Evolutionary conservation across 805 yeast species (phyloP).

Genomic region (Brettanomyces bruxellensis): DNA sequence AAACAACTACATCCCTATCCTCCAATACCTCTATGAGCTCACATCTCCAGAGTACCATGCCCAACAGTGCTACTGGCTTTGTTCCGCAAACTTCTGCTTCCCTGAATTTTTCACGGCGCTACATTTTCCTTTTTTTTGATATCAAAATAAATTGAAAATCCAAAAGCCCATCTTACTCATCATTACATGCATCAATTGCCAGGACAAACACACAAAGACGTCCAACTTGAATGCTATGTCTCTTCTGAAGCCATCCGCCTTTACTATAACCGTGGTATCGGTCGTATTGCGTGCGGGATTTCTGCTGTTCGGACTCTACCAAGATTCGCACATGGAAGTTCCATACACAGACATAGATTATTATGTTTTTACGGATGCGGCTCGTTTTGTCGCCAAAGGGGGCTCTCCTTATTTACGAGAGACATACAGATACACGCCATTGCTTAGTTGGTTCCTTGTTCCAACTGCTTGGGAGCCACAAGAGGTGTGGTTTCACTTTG

Average conservation of each 20-base stretch:
- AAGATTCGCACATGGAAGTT: constrained; percentile 69
- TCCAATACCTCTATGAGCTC: too few species aligned
- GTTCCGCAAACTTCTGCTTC: too few species aligned
- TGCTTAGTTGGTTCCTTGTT: constrained; percentile 71
- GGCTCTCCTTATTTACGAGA: constrained; percentile 73
- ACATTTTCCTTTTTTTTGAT: too few species aligned
- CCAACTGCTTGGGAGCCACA: constrained; percentile 42
- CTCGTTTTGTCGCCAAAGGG: constrained; percentile 50
- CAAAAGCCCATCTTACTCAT: too few species aligned
- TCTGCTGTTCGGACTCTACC: constrained; percentile 74
- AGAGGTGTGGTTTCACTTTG: constrained; percentile 48
- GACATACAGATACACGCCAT: constrained; percentile 90
- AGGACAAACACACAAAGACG: too few species aligned
- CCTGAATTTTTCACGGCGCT: too few species aligned
- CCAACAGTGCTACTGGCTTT: too few species aligned
- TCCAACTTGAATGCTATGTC: not conserved
- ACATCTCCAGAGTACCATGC: too few species aligned
- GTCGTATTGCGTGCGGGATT: constrained; percentile 45
- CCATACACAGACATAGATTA: constrained; percentile 94
- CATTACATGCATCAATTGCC: too few species aligned
- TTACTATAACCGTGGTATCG: not conserved
- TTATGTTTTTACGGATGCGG: constrained; percentile 88
- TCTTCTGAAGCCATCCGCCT: not conserved
- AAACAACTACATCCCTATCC: too few species aligned
- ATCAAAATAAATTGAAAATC: too few species aligned